phyloP scores from a whole-genome alignment of 2,329 filamentous ascomycete genomes.

The Cytospora paraplurivora region DNA sequence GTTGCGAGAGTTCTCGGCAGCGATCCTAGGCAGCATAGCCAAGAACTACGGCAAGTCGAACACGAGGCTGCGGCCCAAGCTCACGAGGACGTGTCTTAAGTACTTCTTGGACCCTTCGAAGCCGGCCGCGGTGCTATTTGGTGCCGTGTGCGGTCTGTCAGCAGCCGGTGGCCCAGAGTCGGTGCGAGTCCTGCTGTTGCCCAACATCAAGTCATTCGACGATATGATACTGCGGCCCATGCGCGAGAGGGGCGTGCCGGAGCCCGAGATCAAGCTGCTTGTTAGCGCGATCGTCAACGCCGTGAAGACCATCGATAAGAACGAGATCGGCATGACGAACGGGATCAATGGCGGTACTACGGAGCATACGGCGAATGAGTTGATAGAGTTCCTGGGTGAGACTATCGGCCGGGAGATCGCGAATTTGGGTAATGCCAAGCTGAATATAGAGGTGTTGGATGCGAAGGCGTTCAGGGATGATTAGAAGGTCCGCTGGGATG shows the following conservation, averaged over 20 bases:
- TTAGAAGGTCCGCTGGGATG: constrained; percentile 35
- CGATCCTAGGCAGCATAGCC: constrained; percentile 76
- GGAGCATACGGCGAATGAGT: constrained; percentile 46
- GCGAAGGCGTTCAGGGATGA: constrained; percentile 52
- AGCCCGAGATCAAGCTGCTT: constrained; percentile 57
- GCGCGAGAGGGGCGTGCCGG: constrained; percentile 46
- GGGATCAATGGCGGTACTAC: constrained; percentile 43
- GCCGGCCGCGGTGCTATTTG: constrained; percentile 82
- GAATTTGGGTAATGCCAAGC: constrained; percentile 46
- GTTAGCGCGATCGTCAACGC: constrained; percentile 59
- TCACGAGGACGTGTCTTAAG: constrained; percentile 91
- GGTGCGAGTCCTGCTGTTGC: constrained; percentile 57
- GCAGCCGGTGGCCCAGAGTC: constrained; percentile 71
- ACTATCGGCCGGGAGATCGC: constrained; percentile 55
- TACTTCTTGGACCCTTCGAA: constrained; percentile 86
- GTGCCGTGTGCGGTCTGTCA: constrained; percentile 78
- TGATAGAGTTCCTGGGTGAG: constrained; percentile 58
- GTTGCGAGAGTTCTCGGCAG: constrained; percentile 81
- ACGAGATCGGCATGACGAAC: constrained; percentile 40
- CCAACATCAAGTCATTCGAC: constrained; percentile 59
- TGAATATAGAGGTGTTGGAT: constrained; percentile 56
- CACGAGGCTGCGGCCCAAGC: constrained; percentile 79
- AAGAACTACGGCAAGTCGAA: constrained; percentile 81
- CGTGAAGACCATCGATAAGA: constrained; percentile 47
- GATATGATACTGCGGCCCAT: constrained; percentile 55